Percentiles rank a stretch among this genome's conserved stretches.
Evolutionary conservation across 2,329 filamentous ascomycete species (phyloP).

Genomic region (Sclerotinia borealis): DNA sequence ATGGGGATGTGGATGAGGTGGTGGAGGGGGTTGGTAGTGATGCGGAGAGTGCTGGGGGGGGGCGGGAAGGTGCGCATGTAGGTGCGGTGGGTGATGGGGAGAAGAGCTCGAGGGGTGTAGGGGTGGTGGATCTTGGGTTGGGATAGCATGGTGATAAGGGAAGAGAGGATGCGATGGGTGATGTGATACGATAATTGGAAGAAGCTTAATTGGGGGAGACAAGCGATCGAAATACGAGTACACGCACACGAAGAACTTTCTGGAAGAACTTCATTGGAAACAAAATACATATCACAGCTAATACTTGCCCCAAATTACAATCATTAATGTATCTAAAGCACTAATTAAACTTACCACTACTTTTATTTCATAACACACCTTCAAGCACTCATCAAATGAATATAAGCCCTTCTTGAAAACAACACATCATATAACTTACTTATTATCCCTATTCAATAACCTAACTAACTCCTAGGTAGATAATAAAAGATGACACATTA

Average conservation of each 20-base stretch:
- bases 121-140: slow-evolving; percentile 15
- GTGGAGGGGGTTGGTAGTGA: slow-evolving; percentile 6
- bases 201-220: neutral
- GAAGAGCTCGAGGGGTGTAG: slow-evolving; percentile 18
- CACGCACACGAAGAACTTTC: neutral
- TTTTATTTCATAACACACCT: too few species aligned
- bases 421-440: neutral
- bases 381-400: too few species aligned
- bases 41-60: neutral
- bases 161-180: neutral
- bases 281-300: neutral
- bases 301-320: too few species aligned
- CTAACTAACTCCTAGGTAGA: too few species aligned
- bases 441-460: neutral
- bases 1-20: slow-evolving; percentile 29
- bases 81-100: neutral
- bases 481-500: neutral
- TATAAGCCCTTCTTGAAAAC: neutral
- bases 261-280: neutral
- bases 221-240: neutral
- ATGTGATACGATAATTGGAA: neutral
- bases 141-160: neutral
- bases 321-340: too few species aligned
- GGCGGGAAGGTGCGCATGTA: neutral
- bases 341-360: too few species aligned